Evolutionary conservation across 805 yeast species (phyloP).

Genomic region (Candida lessepsii): DNA sequence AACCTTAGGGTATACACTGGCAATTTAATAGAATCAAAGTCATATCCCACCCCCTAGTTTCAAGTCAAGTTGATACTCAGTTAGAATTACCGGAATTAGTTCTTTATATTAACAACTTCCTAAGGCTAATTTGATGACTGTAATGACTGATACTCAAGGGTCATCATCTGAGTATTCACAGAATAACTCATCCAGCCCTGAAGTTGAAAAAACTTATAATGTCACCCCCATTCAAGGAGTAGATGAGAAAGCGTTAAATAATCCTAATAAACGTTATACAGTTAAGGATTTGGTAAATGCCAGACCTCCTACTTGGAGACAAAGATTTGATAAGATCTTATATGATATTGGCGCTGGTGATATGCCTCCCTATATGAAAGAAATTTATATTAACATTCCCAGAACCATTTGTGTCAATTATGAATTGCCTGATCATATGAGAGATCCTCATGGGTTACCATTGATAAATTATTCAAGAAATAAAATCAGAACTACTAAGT

Average conservation of each 20-base stretch:
- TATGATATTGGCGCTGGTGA: conserved; percentile 24
- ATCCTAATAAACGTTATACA: not conserved
- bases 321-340: conserved; percentile 18
- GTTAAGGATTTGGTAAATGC: conserved; percentile 12
- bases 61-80: too few relatives aligned
- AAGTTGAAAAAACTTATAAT: not conserved
- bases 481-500: conserved; percentile 62
- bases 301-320: conserved; percentile 24
- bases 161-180: conserved; percentile 11
- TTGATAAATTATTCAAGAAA: conserved; percentile 46
- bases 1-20: too few relatives aligned
- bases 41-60: too few relatives aligned
- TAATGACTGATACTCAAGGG: conserved; percentile 4
- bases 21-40: too few relatives aligned
- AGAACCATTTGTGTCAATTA: conserved; percentile 50
- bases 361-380: conserved; percentile 35
- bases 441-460: conserved; percentile 33
- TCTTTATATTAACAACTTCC: too few relatives aligned
- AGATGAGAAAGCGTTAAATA: conserved; percentile 1
- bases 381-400: conserved; percentile 38
- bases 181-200: conserved; percentile 3
- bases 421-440: conserved; percentile 45
- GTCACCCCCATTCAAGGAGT: not conserved
- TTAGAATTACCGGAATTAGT: too few relatives aligned
- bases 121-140: too few relatives aligned